Percentiles rank a stretch among this genome's conserved stretches.
Evolutionary conservation across 768 basidiomycete genomes (phyloP).

Genomic region (Inosperma sp.): DNA sequence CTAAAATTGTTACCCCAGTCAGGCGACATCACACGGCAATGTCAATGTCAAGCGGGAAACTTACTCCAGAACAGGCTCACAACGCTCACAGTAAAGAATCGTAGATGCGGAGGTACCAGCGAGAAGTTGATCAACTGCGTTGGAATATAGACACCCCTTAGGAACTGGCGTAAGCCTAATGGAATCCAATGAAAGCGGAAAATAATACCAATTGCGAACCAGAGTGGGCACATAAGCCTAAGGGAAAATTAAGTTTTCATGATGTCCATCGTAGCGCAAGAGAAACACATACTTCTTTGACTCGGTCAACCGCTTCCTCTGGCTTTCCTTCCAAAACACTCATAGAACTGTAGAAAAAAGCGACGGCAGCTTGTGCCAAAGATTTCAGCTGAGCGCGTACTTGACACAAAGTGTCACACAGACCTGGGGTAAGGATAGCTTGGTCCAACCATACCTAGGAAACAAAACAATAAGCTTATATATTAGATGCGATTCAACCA

Average conservation of each 20-base stretch:
- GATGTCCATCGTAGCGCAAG: not conserved
- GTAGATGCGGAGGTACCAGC: conserved; percentile 69
- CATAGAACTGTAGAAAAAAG: conserved; percentile 66
- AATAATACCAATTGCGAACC: conserved; percentile 64
- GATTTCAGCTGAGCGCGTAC: not conserved
- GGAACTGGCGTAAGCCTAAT: not conserved
- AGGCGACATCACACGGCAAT: too few relatives aligned
- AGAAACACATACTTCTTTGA: conserved; percentile 36
- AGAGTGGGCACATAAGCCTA: conserved; percentile 72
- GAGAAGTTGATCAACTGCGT: conserved; percentile 78
- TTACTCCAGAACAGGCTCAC: conserved; percentile 82
- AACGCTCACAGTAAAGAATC: conserved; percentile 68
- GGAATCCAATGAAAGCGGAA: not conserved
- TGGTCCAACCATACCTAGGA: conserved; percentile 79
- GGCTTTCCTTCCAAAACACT: conserved; percentile 74
- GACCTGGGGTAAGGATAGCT: conserved; percentile 67
- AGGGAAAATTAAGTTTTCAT: not conserved
- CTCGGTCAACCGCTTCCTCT: conserved; percentile 42
- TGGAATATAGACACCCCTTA: conserved; percentile 69
- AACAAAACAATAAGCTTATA: conserved; percentile 1
- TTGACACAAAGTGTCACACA: conserved; percentile 8
- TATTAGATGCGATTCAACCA: not conserved
- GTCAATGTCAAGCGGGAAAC: conserved; percentile 29
- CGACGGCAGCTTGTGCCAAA: conserved; percentile 36
- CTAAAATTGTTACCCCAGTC: not conserved